Conservation (phyloP, 805 yeast genomes). For the Saturnispora quitensis region DNA sequence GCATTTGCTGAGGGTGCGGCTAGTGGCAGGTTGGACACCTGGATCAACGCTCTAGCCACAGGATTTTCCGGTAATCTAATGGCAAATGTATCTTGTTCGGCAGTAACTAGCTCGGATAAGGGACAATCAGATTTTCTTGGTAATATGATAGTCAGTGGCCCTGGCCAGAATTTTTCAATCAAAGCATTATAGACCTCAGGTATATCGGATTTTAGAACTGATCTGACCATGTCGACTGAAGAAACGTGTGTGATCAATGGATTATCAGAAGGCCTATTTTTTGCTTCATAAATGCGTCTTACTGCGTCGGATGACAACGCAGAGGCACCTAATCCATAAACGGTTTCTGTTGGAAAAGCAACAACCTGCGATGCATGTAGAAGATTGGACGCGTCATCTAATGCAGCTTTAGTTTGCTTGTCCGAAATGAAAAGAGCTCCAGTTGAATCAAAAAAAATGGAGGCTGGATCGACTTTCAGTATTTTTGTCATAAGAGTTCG, state of each 20-base stretch:
- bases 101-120: constrained; percentile 71
- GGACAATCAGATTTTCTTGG: constrained; percentile 45
- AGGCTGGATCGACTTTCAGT: constrained; percentile 44
- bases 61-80: constrained; percentile 84
- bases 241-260: constrained; percentile 89
- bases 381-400: constrained; percentile 50
- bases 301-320: constrained; percentile 70
- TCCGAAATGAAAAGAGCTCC: constrained; percentile 19
- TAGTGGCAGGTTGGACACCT: constrained; percentile 73
- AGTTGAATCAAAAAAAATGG: constrained; percentile 40
- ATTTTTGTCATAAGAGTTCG: constrained; percentile 29
- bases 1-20: constrained; percentile 99
- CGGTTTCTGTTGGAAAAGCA: constrained; percentile 96
- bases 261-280: constrained; percentile 91
- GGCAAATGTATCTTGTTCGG: constrained; percentile 83
- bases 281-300: constrained; percentile 69
- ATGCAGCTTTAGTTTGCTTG: constrained; percentile 36
- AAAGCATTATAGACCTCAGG: constrained; percentile 63
- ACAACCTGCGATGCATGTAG: constrained; percentile 50
- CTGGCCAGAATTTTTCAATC: constrained; percentile 82
- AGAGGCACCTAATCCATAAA: constrained; percentile 90
- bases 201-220: constrained; percentile 46
- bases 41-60: constrained; percentile 83
- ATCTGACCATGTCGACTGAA: constrained; percentile 59
- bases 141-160: constrained; percentile 80